Base-by-base conservation (phyloP, 2,329 filamentous ascomycete genomes). In the Fusarium neocosmosporiellum region DNA sequence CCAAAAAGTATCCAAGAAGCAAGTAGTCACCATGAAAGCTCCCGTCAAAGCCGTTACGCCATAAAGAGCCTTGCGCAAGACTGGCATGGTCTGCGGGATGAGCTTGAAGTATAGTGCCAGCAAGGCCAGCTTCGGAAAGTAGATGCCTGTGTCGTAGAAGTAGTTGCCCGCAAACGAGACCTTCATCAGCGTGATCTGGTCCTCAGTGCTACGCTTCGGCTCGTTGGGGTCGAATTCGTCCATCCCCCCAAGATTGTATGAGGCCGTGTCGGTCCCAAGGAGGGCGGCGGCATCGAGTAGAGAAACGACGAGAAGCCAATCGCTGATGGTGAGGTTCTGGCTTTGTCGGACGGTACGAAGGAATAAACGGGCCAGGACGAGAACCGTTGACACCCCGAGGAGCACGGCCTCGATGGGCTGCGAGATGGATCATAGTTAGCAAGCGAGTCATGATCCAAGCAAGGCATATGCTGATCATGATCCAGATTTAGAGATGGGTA, bases 81-180 rank as follows among this genome's bases (percentile, higher is more conserved):
- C 9, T 2, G 78, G 78, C 46, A 79, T 62, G 1, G 78, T 80
- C 1, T 54, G 63, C 1, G 78, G 78, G 6, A 80, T 73, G 3
- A 80, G 66, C 43, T 73, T 74, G 63, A 71, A 79, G 61, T 79
- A 80, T n/a, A 80, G 71, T 1, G 78, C 76, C 18, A 79, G 36
- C 31, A 80, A 22, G 0, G 78, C 78, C 37, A 80, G 13, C 41
- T 80, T 80, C 3, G 78, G 78, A 3, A 80, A 63, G 43, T 80
- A 80, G 10, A 80, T 65, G 6, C 78, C 78, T 3, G 78, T 79
- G 27, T 80, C 78, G 68, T 80, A 80, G 13, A 80, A 79, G 54
- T 80, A 80, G 65, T 80, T 80, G 7, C 78, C 78, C 5, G 78
- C 77, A 65, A 80, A 80, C 0, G 77, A 34, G 3, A 80, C 66